Conservation (phyloP, 176 grass and related monocot species). For the Raddia guianensis region DNA sequence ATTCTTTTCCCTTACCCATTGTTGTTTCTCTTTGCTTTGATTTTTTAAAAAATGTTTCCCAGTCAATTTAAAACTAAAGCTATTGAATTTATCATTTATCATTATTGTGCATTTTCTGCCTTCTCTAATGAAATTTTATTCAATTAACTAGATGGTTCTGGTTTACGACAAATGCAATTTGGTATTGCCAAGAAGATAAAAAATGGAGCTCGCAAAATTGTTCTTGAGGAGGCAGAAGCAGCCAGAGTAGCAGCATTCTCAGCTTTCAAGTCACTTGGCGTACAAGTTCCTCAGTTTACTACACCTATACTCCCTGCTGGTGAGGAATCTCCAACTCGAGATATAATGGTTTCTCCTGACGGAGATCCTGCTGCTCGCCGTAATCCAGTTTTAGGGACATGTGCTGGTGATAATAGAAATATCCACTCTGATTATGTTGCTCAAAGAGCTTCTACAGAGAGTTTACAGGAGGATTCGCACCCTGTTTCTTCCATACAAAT, state of each 20-base stretch:
- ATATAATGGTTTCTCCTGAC: slow-evolving; percentile 31
- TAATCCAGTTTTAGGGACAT: slow-evolving; percentile 33
- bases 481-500: slow-evolving; percentile 37
- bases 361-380: slow-evolving; percentile 46
- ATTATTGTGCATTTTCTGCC: slow-evolving; percentile 17
- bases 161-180: slow-evolving; percentile 68
- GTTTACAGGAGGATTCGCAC: slow-evolving; percentile 24
- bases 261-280: slow-evolving; percentile 90
- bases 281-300: slow-evolving; percentile 82
- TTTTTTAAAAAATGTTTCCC: slow-evolving; percentile 13
- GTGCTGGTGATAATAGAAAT: slow-evolving; percentile 42
- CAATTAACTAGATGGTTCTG: slow-evolving; percentile 52
- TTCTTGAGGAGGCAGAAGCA: slow-evolving; percentile 96
- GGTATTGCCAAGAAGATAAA: slow-evolving; percentile 97
- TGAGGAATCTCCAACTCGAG: slow-evolving; percentile 45
- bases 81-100: slow-evolving; percentile 3
- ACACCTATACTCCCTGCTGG: slow-evolving; percentile 55
- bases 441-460: slow-evolving; percentile 43
- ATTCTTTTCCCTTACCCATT: background rate
- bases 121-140: slow-evolving; percentile 35
- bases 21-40: slow-evolving; percentile 14
- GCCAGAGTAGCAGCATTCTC: slow-evolving; percentile 87
- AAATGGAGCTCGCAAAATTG: slow-evolving; percentile 87
- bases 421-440: slow-evolving; percentile 31
- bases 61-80: slow-evolving; percentile 12